These are phyloP conservation scores for Hondaea fermentalgiana DNA, from an alignment of 108 stramenopile species.

Conservation along the genomic window DNA sequence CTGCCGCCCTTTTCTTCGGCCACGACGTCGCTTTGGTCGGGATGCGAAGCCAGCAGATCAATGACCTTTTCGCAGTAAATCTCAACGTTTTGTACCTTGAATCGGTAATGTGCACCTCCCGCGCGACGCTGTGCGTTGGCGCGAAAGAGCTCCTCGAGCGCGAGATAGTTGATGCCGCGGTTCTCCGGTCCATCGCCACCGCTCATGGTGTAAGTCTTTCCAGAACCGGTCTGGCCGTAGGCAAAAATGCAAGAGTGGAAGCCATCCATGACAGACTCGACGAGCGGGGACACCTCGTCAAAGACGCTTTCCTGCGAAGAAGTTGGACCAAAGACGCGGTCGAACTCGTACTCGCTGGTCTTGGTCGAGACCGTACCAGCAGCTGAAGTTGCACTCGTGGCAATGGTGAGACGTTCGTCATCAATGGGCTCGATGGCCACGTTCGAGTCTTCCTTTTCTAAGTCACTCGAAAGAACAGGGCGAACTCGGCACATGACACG, in stretches of 20 bases:
- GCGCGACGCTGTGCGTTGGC: conserved; percentile 41
- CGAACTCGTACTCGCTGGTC: conserved; percentile 46
- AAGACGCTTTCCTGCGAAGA: conserved; percentile 57
- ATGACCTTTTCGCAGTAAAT: conserved; percentile 59
- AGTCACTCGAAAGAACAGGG: conserved; percentile 45
- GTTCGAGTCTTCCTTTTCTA: conserved; percentile 22
- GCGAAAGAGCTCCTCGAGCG: conserved; percentile 44
- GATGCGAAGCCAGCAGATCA: conserved; percentile 44
- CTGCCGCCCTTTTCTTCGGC: not conserved
- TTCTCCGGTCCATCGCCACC: conserved; percentile 24
- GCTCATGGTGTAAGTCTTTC: conserved; percentile 74
- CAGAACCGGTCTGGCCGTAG: conserved; percentile 50
- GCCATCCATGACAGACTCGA: conserved; percentile 62
- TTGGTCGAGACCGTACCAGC: not conserved
- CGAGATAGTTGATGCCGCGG: conserved; percentile 41
- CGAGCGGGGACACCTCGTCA: conserved; percentile 51
- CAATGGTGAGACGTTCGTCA: conserved; percentile 25
- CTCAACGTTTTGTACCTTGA: conserved; percentile 54
- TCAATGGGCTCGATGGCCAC: conserved; percentile 32
- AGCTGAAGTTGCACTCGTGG: conserved; percentile 34
- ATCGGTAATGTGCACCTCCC: conserved; percentile 4
- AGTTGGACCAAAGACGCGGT: conserved; percentile 46
- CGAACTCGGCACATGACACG: conserved; percentile 58
- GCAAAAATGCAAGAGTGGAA: conserved; percentile 62
- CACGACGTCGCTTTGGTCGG: not conserved